These are phyloP conservation scores for Yamadazyma kanchanaburiensis DNA, from an alignment of 1,139 yeast genomes.

Conservation along the genomic window DNA sequence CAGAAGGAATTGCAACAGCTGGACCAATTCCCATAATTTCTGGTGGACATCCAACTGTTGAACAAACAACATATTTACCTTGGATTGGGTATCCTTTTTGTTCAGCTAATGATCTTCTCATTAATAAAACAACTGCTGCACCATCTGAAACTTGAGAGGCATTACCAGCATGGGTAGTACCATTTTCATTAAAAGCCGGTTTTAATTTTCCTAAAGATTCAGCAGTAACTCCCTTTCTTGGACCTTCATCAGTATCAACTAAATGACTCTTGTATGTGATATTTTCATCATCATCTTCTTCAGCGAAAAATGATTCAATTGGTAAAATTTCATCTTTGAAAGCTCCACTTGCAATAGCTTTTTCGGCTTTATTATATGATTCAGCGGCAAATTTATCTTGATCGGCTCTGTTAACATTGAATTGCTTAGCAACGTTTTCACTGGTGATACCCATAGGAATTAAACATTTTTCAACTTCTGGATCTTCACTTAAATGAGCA, in stretches of 20 bases:
- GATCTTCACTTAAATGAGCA: conserved; percentile 29
- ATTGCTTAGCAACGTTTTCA: conserved; percentile 44
- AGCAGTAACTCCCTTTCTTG: conserved; percentile 82
- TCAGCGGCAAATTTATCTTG: conserved; percentile 88
- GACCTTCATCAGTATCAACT: conserved; percentile 85
- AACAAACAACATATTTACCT: conserved; percentile 75
- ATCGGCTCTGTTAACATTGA: conserved; percentile 57
- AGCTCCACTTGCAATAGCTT: conserved; percentile 65
- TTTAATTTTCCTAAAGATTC: conserved; percentile 67
- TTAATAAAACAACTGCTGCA: conserved; percentile 84
- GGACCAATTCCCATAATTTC: conserved; percentile 98
- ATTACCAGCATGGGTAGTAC: conserved; percentile 92
- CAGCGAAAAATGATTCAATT: conserved; percentile 51
- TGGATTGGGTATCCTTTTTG: conserved; percentile 60
- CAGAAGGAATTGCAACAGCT: conserved; percentile 85
- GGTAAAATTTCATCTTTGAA: conserved; percentile 88
- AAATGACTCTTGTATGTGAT: conserved; percentile 36
- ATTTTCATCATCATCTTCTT: conserved; percentile 50
- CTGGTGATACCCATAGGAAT: conserved; percentile 78
- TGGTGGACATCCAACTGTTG: conserved; percentile 89
- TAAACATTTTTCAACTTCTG: conserved; percentile 30
- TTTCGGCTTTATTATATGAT: conserved; percentile 81
- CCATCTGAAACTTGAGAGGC: conserved; percentile 96
- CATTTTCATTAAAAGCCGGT: conserved; percentile 86
- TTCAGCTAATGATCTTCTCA: conserved; percentile 87